Base-by-base conservation (phyloP, 179 eudicot species). In the Drosera spatulata region DNA sequence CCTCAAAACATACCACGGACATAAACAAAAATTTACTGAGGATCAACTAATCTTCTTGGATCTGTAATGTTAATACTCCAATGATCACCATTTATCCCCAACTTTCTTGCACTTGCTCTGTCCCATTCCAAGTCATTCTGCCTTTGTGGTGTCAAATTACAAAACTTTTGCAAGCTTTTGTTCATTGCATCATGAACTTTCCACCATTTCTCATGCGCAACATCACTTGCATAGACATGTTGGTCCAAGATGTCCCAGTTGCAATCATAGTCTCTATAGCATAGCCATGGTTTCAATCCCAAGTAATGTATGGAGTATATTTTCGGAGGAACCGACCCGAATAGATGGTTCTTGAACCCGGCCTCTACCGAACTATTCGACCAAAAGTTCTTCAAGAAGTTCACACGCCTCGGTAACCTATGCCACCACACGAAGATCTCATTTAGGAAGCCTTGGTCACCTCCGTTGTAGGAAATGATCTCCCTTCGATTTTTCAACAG, bases 401-500 rank as follows among this genome's bases (percentile, higher is more conserved):
- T 89, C 2, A 93, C 85, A 3, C 99, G 70, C 47, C 95, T 73
- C 11, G 99, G 95, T 37, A 93, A 66, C 41, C 99, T 66, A 53
- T 93, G 99, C 99, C 99, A 93, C 90, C 90, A 93, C 3, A 90
- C 88, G 14, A 89, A 93, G 0, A 93, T 75, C 70, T 93, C 99
- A 15, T 93, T 93, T 0, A 93, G 62, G 65, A 89, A 93, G 3
- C 99, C 99, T 47, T 93, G 99, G 53, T 89, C 99, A 1, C 99
- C 99, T 10, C 99, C 99, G 48, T 93, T 93, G 66, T 89, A 89
- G 0, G 99, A 93, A 0, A 85, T 72, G 8, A 93, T 77, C 56
- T 82, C 79, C 45, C 82, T 75, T 0, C 79, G 73, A 1, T 63
- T 76, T 2, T 77, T 67, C 99, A 93, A 86, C 2, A 93, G 70